Percentiles rank a stretch among this genome's conserved stretches.
These are phyloP conservation scores for Moniliophthora roreri DNA, from an alignment of 1,284 basidiomycete species.

Conservation along the genomic window DNA sequence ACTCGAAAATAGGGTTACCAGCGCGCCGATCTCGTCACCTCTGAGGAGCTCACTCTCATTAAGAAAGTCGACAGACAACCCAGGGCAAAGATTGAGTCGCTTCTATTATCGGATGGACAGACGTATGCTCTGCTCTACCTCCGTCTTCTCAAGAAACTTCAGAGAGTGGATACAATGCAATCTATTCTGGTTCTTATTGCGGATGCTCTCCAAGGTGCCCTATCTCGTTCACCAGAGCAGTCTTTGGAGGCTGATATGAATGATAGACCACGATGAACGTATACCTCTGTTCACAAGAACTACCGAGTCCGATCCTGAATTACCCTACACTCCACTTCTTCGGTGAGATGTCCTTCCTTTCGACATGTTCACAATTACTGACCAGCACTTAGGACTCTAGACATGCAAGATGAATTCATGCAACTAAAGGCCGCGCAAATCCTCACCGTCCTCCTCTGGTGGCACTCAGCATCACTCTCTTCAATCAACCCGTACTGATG, in stretches of 20 bases:
- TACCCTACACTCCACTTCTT: conserved; percentile 84
- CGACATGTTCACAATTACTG: conserved; percentile 5
- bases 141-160: conserved; percentile 89
- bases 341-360: conserved; percentile 46
- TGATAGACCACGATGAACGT: conserved; percentile 69
- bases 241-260: conserved; percentile 2
- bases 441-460: conserved; percentile 84
- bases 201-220: conserved; percentile 82
- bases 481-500: conserved; percentile 4
- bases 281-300: conserved; percentile 71
- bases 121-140: conserved; percentile 91
- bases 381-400: conserved; percentile 76
- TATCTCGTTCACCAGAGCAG: background rate
- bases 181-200: conserved; percentile 89
- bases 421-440: conserved; percentile 90
- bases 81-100: conserved; percentile 67
- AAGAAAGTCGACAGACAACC: conserved; percentile 88
- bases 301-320: conserved; percentile 65
- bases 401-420: conserved; percentile 90
- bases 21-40: conserved; percentile 87
- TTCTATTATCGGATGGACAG: conserved; percentile 77
- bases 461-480: conserved; percentile 22
- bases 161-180: conserved; percentile 92
- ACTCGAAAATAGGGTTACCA: conserved; percentile 77
- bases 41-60: conserved; percentile 88